These are phyloP conservation scores for Clarkia xantiana DNA, from an alignment of 345 rosid species.

Conservation along the genomic window DNA sequence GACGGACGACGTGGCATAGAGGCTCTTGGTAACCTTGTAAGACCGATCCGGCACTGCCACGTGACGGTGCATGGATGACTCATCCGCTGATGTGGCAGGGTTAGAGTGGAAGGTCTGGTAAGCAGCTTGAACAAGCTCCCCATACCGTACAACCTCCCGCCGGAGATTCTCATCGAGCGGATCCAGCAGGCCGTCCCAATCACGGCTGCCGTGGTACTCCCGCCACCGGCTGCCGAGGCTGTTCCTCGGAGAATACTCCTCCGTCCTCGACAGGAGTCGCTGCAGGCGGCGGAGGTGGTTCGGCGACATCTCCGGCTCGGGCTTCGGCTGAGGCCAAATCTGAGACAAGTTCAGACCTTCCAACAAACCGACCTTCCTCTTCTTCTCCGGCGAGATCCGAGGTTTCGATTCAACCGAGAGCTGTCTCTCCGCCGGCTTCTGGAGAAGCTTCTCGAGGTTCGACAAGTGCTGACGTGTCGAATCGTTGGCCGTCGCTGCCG, in stretches of 20 bases:
- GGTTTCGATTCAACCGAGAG: too few species aligned
- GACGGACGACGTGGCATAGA: constrained; percentile 82
- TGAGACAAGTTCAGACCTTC: constrained; percentile 46
- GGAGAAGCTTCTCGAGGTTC: constrained; percentile 59
- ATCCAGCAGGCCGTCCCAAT: constrained; percentile 45
- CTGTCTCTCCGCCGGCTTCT: constrained; percentile 8
- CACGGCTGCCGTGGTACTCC: constrained; percentile 42
- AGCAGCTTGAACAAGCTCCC: constrained; percentile 46
- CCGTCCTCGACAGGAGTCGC: constrained; percentile 53
- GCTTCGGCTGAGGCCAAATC: constrained; percentile 64
- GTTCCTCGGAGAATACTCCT: constrained; percentile 77
- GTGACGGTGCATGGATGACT: constrained; percentile 30
- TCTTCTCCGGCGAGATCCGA: constrained; percentile 8
- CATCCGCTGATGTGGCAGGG: constrained; percentile 37
- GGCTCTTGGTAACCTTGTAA: constrained; percentile 58
- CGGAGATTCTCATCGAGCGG: constrained; percentile 54
- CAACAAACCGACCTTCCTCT: constrained; percentile 17
- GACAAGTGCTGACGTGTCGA: constrained; percentile 26
- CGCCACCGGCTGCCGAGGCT: constrained; percentile 66
- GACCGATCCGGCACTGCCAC: constrained; percentile 56
- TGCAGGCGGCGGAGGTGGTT: constrained; percentile 48
- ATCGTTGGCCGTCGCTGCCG: constrained; percentile 13
- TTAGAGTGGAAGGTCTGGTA: constrained; percentile 54
- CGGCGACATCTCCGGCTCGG: constrained; percentile 58
- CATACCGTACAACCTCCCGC: constrained; percentile 48